Percentiles rank a stretch among this genome's conserved stretches.
phyloP scores from a whole-genome alignment of 331 rosid species.

The Malus hybrid region DNA sequence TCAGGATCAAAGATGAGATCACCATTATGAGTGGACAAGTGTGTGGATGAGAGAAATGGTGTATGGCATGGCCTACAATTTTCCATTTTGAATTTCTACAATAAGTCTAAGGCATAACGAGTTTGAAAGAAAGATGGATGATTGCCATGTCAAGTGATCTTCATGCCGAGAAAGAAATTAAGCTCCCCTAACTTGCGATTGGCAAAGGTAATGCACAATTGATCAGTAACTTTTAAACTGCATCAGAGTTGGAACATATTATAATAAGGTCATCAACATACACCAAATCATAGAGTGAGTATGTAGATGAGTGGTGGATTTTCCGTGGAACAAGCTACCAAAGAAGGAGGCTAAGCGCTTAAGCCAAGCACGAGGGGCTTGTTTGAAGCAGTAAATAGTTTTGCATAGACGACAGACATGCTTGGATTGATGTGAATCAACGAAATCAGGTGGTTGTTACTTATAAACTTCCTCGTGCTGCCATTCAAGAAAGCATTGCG shows the following conservation, averaged over 20 bases:
- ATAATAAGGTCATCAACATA: background rate
- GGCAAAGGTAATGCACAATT: background rate
- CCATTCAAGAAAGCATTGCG: no score
- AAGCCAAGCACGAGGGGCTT: background rate
- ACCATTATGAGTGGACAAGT: no score
- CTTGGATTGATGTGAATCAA: no score
- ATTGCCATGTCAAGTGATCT: background rate
- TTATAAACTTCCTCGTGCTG: no score
- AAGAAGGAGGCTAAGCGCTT: accelerated
- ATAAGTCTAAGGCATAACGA: no score
- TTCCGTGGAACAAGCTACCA: background rate
- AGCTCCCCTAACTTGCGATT: background rate
- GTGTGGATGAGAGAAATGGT: background rate
- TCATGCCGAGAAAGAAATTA: background rate
- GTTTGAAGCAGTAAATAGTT: background rate
- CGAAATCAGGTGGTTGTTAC: no score
- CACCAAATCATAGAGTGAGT: background rate
- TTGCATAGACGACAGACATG: background rate
- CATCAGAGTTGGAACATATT: background rate
- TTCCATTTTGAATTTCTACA: no score
- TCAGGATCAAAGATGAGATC: background rate
- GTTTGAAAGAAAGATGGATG: background rate
- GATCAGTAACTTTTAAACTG: background rate
- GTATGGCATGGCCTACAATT: no score
- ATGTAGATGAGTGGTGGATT: background rate